Base-by-base conservation (phyloP, 192 early-diverging fungal species). In the Tieghemiomyces parasiticus region DNA sequence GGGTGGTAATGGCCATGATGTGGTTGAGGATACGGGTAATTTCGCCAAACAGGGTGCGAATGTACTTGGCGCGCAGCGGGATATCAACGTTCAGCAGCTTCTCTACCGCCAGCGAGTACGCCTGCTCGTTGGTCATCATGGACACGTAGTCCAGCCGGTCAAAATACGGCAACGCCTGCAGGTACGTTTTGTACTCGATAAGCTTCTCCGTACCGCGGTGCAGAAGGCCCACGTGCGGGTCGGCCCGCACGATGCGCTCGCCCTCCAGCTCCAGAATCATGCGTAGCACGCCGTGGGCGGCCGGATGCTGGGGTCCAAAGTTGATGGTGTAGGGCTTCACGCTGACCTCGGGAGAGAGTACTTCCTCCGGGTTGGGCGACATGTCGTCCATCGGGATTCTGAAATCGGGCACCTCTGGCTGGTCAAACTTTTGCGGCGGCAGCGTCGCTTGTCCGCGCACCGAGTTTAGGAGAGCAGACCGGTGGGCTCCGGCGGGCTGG, bases 71-170 rank as follows among this genome's bases (percentile, higher is more conserved):
- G 42, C 95, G 87, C 53, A 79, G 63, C 31, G 95, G 95, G 33
- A 96, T 82, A 25, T 98, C 91, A 65, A 98, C 89, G 82, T 98
- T 98, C 54, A 98, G 82, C 35, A 98, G 79, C 69, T 98, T 98
- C 71, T 98, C 95, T 16, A 96, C 91, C 30, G 95, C 93, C 35
- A 98, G 78, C 46, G 93, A 95, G 72, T 96, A 98, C 13, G 86
- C 86, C 77, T 95, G 88, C 75, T 98, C 95, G 76, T 98, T 98
- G 61, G 84, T 85, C 95, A 98, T 98, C 93, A 98, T 98, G 42
- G 95, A 98, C 53, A 92, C 86, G 70, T 98, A 98, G 72, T 95
- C 92, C 65, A 93, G 78, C 55, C 93, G 93, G 72, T 95, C 95
- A 77, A 98, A 95, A 77, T 98, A 98, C 35, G 95, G 95, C 35